Percentiles rank a stretch among this genome's conserved stretches.
phyloP scores from a whole-genome alignment of 345 rosid genomes.

The Eucalyptus lansdowneana region DNA sequence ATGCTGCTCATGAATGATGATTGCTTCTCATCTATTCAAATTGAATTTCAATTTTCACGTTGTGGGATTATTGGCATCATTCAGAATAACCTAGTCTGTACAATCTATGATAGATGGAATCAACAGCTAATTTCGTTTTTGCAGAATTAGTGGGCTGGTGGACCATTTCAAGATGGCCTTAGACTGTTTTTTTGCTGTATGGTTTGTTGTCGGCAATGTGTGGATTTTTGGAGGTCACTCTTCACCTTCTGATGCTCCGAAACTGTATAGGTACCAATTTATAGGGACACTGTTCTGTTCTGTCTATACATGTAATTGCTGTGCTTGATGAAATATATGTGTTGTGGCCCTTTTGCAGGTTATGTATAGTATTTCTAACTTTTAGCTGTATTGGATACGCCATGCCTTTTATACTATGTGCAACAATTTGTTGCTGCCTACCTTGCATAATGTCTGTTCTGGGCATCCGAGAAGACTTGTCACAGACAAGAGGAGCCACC shows the following conservation, averaged over 20 bases:
- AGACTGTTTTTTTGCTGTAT: constrained; percentile 89
- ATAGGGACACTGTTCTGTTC: not conserved
- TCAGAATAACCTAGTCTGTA: not conserved
- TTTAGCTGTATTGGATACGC: constrained; percentile 92
- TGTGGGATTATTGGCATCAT: not conserved
- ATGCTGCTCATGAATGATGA: not conserved
- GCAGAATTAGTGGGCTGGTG: constrained; percentile 57
- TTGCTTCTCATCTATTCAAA: not conserved
- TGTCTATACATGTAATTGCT: not conserved
- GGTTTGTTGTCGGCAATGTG: constrained; percentile 95
- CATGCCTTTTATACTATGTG: constrained; percentile 86
- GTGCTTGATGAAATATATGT: not conserved
- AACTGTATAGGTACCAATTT: constrained; percentile 52
- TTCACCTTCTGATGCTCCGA: constrained; percentile 73
- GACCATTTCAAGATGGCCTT: constrained; percentile 88
- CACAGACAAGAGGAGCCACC: constrained; percentile 75
- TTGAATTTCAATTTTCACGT: not conserved
- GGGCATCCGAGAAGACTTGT: constrained; percentile 61
- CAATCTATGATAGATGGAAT: not conserved
- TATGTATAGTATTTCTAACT: constrained; percentile 88
- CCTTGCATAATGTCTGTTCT: constrained; percentile 88
- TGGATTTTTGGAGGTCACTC: constrained; percentile 91
- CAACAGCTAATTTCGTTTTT: not conserved
- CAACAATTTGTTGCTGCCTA: constrained; percentile 84
- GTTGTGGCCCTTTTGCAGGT: constrained; percentile 27